Base-by-base conservation (phyloP, 306 rosid genomes). In the Dalbergia cochinchinensis region DNA sequence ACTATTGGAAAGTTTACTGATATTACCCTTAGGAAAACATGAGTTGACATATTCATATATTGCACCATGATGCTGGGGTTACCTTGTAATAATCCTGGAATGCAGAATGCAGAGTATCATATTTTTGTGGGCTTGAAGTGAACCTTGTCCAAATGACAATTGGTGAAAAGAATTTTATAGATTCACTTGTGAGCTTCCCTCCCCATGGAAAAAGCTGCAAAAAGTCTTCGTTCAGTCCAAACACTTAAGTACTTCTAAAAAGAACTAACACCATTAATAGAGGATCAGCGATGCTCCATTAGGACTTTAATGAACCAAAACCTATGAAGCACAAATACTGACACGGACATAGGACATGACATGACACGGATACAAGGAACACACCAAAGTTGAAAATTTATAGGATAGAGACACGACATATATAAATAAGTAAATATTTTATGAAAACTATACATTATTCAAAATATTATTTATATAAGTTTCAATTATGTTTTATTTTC, bases 151-250 rank as follows among this genome's bases (percentile, higher is more conserved):
- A 94, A 84, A 94, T 90, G 85, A 94, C 97, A 81, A 94, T 92
- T 9, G 99, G 97, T 5, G 99, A 94, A 87, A 94, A 92, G 57
- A 94, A 94, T 5, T 84, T 86, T 76, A 92, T 73, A 31, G 97
- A 94, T 78, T 94, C 95, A 39, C 94, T 78, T 3, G 99, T 91
- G 69, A 94, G 99, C 92, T 91, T 94, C 87, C 99, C 99, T 79
- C 99, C 99, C 95, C 99, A 94, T 55, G 97, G 97, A 87, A 94
- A 90, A 87, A 85, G 94, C 97, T 94, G 98, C 92, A 92, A 65
- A 67, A 89, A 94, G 73, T 89, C 88, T 85, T 83, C 85, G 86
- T 84, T 89, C 85, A 84, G 89, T 88, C 82, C 83, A 73, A 71
- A 80, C 84, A 83, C 76, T 41, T 41, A 75, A 62, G 57, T 48